phyloP scores from a whole-genome alignment of 2,329 filamentous ascomycete genomes.

The Colletotrichum sp. region DNA sequence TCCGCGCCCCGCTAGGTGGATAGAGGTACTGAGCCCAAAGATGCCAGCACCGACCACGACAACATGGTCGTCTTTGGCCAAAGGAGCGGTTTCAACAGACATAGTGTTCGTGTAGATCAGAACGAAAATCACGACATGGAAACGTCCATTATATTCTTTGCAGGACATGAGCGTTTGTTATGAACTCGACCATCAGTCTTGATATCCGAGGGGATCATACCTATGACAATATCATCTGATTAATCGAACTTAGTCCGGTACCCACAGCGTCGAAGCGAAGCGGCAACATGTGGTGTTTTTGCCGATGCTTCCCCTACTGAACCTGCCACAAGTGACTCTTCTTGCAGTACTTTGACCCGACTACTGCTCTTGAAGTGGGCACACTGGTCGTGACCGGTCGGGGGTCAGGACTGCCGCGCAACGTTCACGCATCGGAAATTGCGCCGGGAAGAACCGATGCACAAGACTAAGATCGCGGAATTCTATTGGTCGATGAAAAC shows the following conservation, averaged over 20 bases:
- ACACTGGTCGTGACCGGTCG: neutral
- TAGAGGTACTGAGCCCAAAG: neutral
- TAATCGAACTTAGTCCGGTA: accelerated
- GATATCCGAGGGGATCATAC: neutral
- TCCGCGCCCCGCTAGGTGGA: constrained; percentile 31
- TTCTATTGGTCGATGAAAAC: neutral
- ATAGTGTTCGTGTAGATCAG: neutral
- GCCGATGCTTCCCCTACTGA: no score
- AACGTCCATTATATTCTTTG: accelerated
- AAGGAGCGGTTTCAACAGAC: neutral
- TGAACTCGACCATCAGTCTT: neutral
- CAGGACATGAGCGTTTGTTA: neutral
- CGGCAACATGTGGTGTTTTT: no score
- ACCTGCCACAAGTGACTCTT: neutral
- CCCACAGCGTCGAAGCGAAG: neutral
- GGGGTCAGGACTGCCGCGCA: neutral
- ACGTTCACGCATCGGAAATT: neutral
- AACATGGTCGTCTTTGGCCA: neutral
- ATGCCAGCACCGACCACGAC: neutral
- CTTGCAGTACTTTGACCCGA: neutral
- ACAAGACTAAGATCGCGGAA: accelerated
- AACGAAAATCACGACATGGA: neutral
- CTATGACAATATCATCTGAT: neutral
- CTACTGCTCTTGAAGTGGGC: neutral
- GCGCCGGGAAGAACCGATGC: neutral